A percentile compares a stretch with the other conserved stretches of the same genome.
These are phyloP conservation scores for Auriscalpium orientale DNA, from an alignment of 768 basidiomycete genomes.

Conservation along the genomic window DNA sequence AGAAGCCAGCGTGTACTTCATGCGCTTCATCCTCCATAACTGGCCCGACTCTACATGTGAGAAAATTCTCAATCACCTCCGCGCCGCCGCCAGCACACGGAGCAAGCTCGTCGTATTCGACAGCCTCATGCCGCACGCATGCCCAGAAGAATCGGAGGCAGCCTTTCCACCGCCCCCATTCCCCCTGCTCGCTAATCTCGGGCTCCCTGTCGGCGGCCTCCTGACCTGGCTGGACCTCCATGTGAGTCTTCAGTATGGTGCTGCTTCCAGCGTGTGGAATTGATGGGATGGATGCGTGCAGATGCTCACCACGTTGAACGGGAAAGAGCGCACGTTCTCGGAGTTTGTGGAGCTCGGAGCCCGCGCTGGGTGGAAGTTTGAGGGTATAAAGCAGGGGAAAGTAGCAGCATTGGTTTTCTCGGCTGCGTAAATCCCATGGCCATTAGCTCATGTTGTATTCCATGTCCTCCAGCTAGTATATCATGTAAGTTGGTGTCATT, in stretches of 20 bases:
- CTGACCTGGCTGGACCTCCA: slow-evolving; percentile 1
- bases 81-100: slow-evolving; percentile 12
- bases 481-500: too few species aligned
- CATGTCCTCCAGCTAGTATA: too few species aligned
- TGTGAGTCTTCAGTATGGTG: not conserved
- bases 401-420: not conserved
- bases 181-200: slow-evolving; percentile 7
- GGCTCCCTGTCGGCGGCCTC: not conserved
- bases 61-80: slow-evolving; percentile 15
- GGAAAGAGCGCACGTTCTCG: slow-evolving; percentile 23
- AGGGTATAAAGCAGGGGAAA: slow-evolving; percentile 6
- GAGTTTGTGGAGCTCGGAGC: slow-evolving; percentile 18
- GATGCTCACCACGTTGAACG: slow-evolving; percentile 25
- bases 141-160: not conserved
- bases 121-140: slow-evolving; percentile 10
- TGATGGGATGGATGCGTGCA: not conserved
- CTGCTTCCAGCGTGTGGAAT: not conserved
- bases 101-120: slow-evolving; percentile 20
- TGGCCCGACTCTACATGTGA: slow-evolving; percentile 13
- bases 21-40: slow-evolving; percentile 19
- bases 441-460: too few species aligned
- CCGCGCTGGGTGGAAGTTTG: slow-evolving; percentile 25
- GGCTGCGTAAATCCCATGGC: not conserved
- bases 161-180: not conserved
- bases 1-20: slow-evolving; percentile 16